These are phyloP conservation scores for Colletotrichum somersetense DNA, from an alignment of 2,329 filamentous ascomycete species.

Conservation along the genomic window DNA sequence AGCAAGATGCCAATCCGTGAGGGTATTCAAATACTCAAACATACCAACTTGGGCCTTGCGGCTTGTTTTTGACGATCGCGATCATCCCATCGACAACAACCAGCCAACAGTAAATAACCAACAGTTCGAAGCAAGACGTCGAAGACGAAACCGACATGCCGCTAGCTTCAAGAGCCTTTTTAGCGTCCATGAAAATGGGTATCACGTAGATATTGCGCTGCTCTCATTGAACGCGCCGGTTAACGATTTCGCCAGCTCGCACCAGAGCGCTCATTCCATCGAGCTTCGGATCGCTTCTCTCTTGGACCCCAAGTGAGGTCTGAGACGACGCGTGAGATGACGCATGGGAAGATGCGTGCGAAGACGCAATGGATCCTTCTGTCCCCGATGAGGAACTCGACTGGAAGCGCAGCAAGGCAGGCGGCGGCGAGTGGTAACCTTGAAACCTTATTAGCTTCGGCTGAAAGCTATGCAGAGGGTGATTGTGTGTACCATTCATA, in stretches of 20 bases:
- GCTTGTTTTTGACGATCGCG: slow-evolving; percentile 6
- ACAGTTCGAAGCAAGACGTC: neutral
- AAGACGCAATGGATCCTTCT: slow-evolving; percentile 34
- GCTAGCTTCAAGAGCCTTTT: neutral
- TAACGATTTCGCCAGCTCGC: slow-evolving; percentile 70
- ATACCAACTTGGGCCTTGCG: slow-evolving; percentile 22
- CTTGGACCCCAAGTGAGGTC: slow-evolving; percentile 39
- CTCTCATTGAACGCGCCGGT: slow-evolving; percentile 50
- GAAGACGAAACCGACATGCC: neutral
- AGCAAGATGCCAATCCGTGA: slow-evolving; percentile 39
- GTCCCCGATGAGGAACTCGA: slow-evolving; percentile 38
- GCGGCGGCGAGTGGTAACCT: slow-evolving; percentile 39
- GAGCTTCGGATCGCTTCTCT: slow-evolving; percentile 47
- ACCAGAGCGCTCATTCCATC: slow-evolving; percentile 72
- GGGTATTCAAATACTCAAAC: slow-evolving; percentile 41
- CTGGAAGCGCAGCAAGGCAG: slow-evolving; percentile 32
- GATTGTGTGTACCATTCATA: slow-evolving; percentile 30
- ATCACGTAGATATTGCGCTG: slow-evolving; percentile 2
- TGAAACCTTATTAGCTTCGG: slow-evolving; percentile 34
- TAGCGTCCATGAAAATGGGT: neutral
- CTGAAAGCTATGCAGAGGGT: slow-evolving; percentile 12
- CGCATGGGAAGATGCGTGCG: slow-evolving; percentile 36
- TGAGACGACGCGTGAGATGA: slow-evolving; percentile 34
- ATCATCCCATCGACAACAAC: slow-evolving; percentile 16
- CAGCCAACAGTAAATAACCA: slow-evolving; percentile 11